phyloP scores from a whole-genome alignment of 2,329 filamentous ascomycete genomes.

The Paecilomyces sp. region DNA sequence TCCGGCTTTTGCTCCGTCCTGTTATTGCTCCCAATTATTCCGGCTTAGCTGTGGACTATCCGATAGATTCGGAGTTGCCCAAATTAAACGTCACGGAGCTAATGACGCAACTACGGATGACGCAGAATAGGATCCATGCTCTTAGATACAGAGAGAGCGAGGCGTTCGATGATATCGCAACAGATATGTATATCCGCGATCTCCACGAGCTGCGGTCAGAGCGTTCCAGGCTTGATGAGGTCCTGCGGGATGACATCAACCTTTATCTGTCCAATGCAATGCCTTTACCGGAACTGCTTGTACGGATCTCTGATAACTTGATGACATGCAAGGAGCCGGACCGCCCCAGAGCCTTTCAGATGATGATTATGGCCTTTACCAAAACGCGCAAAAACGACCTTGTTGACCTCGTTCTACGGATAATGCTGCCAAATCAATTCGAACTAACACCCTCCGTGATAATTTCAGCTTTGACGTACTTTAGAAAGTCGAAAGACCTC shows the following conservation, averaged over 20 bases:
- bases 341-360: conserved; percentile 22
- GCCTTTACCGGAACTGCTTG: conserved; percentile 27
- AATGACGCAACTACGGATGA: conserved; percentile 24
- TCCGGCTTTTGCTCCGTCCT: conserved; percentile 31
- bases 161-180: conserved; percentile 24
- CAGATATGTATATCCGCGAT: conserved; percentile 15
- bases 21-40: conserved; percentile 31
- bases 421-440: conserved; percentile 31
- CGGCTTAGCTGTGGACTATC: conserved; percentile 25
- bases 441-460: conserved; percentile 28
- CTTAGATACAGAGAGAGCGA: conserved; percentile 19
- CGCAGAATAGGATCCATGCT: conserved; percentile 22
- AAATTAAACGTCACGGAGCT: conserved; percentile 23
- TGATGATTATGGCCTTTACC: conserved; percentile 31
- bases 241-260: conserved; percentile 21
- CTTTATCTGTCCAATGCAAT: conserved; percentile 21
- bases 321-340: conserved; percentile 29
- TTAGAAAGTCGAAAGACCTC: conserved; percentile 33
- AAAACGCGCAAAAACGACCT: conserved; percentile 33
- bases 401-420: conserved; percentile 29
- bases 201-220: conserved; percentile 10
- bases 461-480: conserved; percentile 28
- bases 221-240: conserved; percentile 17
- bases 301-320: conserved; percentile 28
- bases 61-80: conserved; percentile 19